Evolutionary conservation across 306 rosid species (phyloP), one percentile per base, ranked within the genome.

Genomic region (Cyamopsis tetragonoloba): DNA sequence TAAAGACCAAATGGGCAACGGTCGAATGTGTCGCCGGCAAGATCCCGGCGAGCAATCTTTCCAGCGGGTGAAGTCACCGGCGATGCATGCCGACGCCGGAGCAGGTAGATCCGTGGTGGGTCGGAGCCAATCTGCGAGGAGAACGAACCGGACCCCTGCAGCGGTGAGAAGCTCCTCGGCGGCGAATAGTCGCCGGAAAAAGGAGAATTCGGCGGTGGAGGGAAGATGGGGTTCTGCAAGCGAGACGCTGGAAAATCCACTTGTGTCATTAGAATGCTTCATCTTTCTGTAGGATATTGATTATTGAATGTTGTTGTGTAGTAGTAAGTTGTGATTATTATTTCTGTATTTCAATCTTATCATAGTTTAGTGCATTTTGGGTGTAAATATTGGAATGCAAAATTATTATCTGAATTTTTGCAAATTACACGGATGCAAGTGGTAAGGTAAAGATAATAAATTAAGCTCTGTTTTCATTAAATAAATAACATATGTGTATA

Each of bases 201-300:
- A 3, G 7, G 87, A 80, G 43, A 81, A 59, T 18, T 32, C 60
- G 7, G 73, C 13, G 2, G 27, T 2, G 37, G 76, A 65, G 44
- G 62, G 79, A 3, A 77, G 76, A 44, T 28, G 78, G 76, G 14
- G 17, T 20, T 34, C 3, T 38, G 54, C 62, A 17, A 68, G 61
- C 2, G 96, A 92, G 68, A 81, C 92, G 0, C 57, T 89, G 35
- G 98, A 92, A 6, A 87, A 89, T 59, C 96, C 98, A 20, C 83
- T 79, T 12, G 96, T 92, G 19, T 92, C 96, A 14, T 75, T 92
- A 59, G 98, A 92, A 64, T 92, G 98, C 78, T 92, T 92, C 71
- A 91, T 88, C 9, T 91, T 91, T 39, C 49, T 88, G 9, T 91
- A 72, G 76, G 12, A 2, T 4, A 14, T 28, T 4, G 7, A 8